A percentile compares a stretch with the other conserved stretches of the same genome.
phyloP scores from a whole-genome alignment of 805 yeast species.

The Cyberlindnera veronae region DNA sequence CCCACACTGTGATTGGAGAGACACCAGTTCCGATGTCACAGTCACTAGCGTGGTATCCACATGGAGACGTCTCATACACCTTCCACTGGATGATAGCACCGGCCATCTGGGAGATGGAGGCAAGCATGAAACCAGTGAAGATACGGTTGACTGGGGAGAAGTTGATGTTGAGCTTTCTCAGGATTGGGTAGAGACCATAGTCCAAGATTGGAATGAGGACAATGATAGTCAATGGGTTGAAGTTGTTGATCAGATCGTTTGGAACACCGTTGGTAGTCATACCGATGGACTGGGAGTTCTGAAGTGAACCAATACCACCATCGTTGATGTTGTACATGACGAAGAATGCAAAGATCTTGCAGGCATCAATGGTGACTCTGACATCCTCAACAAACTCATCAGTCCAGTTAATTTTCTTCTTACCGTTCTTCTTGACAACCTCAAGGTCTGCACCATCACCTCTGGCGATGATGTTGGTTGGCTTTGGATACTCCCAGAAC shows the following conservation, averaged over 20 bases:
- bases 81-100: conserved; percentile 60
- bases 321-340: conserved; percentile 74
- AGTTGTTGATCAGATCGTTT: conserved; percentile 72
- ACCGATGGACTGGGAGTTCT: conserved; percentile 55
- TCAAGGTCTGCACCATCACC: conserved; percentile 28
- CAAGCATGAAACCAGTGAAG: conserved; percentile 64
- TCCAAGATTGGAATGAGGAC: conserved; percentile 76
- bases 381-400: conserved; percentile 76
- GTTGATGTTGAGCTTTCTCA: conserved; percentile 45
- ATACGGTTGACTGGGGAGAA: conserved; percentile 73
- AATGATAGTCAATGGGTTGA: conserved; percentile 72
- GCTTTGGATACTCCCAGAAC: conserved; percentile 58
- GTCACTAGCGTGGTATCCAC: conserved; percentile 59
- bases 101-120: conserved; percentile 33
- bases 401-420: conserved; percentile 44
- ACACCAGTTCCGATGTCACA: conserved; percentile 37
- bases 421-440: conserved; percentile 23
- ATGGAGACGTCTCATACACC: conserved; percentile 70
- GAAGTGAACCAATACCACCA: conserved; percentile 52
- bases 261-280: conserved; percentile 78
- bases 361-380: conserved; percentile 58
- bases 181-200: conserved; percentile 49
- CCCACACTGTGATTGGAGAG: conserved; percentile 55
- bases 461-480: conserved; percentile 46
- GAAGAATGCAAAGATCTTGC: conserved; percentile 68